phyloP scores from a whole-genome alignment of 2,329 filamentous ascomycete species.

The Paramyrothecium sp. region DNA sequence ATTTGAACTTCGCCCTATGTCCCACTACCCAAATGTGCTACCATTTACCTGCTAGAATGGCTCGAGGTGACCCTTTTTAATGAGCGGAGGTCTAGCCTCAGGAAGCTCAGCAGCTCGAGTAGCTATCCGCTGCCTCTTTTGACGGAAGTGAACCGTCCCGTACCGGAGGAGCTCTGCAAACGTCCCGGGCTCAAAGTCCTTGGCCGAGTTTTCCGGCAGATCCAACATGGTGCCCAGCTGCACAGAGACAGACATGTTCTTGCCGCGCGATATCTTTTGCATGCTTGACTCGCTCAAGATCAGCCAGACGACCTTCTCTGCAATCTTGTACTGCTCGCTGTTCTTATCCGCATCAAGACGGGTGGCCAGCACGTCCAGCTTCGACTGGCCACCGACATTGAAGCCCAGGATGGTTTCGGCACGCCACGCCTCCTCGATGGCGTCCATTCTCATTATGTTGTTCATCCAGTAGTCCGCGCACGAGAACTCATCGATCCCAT shows the following conservation, averaged over 20 bases:
- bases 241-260: constrained; percentile 4
- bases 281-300: constrained; percentile 8
- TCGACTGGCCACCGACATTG: not conserved
- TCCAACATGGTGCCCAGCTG: constrained; percentile 9
- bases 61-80: too few relatives aligned
- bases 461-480: constrained; percentile 17
- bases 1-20: too few relatives aligned
- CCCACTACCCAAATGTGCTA: too few relatives aligned
- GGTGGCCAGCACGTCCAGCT: constrained; percentile 3
- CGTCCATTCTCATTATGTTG: constrained; percentile 8
- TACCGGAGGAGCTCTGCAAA: constrained; percentile 10
- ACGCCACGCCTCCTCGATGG: constrained; percentile 5
- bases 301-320: constrained; percentile 8
- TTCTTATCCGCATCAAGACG: constrained; percentile 5
- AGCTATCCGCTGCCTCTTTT: too few relatives aligned
- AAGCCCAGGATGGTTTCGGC: constrained; percentile 8
- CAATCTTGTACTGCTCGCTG: constrained; percentile 9
- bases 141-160: constrained; percentile 1
- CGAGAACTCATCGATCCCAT: constrained; percentile 20
- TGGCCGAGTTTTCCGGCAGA: constrained; percentile 8
- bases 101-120: too few relatives aligned
- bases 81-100: too few relatives aligned
- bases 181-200: constrained; percentile 7
- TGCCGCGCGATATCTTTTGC: constrained; percentile 13
- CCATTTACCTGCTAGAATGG: too few relatives aligned